These are phyloP conservation scores for Ustilago tritici DNA, from an alignment of 1,284 basidiomycete genomes.

Conservation along the genomic window DNA sequence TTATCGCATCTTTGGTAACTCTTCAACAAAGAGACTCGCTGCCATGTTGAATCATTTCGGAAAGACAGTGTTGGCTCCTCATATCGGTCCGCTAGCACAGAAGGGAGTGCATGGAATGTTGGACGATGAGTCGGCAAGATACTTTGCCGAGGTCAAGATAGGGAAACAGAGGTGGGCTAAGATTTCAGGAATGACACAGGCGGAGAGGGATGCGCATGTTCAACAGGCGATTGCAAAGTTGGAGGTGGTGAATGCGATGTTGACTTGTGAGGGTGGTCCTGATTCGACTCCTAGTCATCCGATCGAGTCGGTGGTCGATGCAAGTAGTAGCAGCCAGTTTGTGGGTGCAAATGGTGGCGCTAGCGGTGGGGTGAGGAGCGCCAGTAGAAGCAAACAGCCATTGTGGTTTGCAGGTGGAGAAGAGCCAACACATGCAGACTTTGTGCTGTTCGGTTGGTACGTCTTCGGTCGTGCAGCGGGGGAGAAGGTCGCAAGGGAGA, in stretches of 20 bases:
- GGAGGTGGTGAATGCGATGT: constrained; percentile 43
- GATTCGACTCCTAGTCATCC: constrained; percentile 19
- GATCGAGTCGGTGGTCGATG: not conserved
- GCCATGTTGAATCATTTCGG: constrained; percentile 52
- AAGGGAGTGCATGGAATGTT: constrained; percentile 43
- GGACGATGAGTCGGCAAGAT: constrained; percentile 44
- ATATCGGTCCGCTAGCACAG: constrained; percentile 43
- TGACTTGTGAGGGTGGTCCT: constrained; percentile 32
- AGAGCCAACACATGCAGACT: constrained; percentile 59
- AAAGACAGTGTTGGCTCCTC: constrained; percentile 45
- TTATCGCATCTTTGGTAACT: constrained; percentile 38
- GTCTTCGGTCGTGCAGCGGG: constrained; percentile 49
- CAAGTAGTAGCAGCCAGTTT: not conserved
- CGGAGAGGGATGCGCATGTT: constrained; percentile 33
- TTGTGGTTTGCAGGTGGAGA: constrained; percentile 53
- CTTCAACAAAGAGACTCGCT: constrained; percentile 46
- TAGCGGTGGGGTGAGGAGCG: constrained; percentile 7
- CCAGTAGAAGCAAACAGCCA: constrained; percentile 9
- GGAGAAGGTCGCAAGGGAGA: constrained; percentile 29
- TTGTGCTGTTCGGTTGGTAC: constrained; percentile 57
- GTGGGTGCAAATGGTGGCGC: not conserved
- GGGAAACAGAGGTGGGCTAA: constrained; percentile 45
- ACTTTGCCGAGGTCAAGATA: constrained; percentile 58
- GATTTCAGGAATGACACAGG: constrained; percentile 14
- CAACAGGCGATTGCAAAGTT: constrained; percentile 37